phyloP scores from a whole-genome alignment of 768 basidiomycete genomes.

The Pleurotus djamor region DNA sequence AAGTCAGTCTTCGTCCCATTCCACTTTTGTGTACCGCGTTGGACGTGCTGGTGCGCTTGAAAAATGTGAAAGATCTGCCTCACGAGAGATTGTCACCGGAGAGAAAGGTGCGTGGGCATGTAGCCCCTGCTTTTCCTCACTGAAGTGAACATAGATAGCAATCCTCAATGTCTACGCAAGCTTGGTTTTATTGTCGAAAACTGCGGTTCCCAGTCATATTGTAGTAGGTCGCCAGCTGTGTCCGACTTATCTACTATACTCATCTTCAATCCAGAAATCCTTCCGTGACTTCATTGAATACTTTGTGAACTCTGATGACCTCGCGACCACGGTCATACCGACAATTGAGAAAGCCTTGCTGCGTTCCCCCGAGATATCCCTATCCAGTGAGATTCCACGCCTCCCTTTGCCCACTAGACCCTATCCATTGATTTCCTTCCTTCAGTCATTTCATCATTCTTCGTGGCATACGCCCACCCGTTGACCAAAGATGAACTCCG shows the following conservation, averaged over 20 bases:
- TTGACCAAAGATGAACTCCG: constrained; percentile 48
- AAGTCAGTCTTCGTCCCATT: constrained; percentile 32
- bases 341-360: constrained; percentile 78
- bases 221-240: constrained; percentile 37
- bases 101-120: constrained; percentile 43
- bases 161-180: constrained; percentile 60
- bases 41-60: constrained; percentile 70
- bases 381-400: constrained; percentile 46
- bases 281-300: constrained; percentile 61
- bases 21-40: constrained; percentile 68
- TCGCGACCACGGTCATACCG: constrained; percentile 58
- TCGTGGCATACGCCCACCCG: constrained; percentile 49
- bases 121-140: too few relatives aligned
- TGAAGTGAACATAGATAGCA: constrained; percentile 35
- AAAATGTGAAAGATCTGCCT: constrained; percentile 44
- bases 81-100: constrained; percentile 40
- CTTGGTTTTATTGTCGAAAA: constrained; percentile 67
- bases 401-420: constrained; percentile 2
- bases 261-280: constrained; percentile 34
- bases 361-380: constrained; percentile 77
- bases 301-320: constrained; percentile 47
- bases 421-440: constrained; percentile 2
- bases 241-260: not conserved
- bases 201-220: constrained; percentile 54
- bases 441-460: constrained; percentile 57